Evolutionary conservation across 352 stramenopile species (phyloP).

Genomic region (Phytopythium ostracodes): DNA sequence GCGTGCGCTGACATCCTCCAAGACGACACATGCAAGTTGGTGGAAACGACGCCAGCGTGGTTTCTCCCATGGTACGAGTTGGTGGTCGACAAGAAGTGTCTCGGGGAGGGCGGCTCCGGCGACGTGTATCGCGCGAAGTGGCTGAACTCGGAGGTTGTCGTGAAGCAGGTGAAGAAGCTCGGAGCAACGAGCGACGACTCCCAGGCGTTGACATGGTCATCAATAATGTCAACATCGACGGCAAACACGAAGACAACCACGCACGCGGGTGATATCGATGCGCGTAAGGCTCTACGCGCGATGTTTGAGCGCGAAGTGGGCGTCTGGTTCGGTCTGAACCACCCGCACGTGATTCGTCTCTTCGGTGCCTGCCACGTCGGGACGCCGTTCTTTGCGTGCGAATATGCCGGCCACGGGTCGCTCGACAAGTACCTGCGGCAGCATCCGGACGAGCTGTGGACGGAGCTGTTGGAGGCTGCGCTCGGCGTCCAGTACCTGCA

Average conservation of each 20-base stretch:
- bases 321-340: conserved; percentile 11
- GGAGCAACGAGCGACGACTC: neutral
- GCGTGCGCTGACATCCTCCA: neutral
- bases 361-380: conserved; percentile 12
- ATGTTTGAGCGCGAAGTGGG: conserved; percentile 10
- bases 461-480: conserved; percentile 19
- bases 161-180: neutral
- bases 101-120: conserved; percentile 3
- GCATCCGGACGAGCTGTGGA: conserved; percentile 10
- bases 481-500: conserved; percentile 52
- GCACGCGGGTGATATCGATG: neutral
- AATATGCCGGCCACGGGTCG: conserved; percentile 7
- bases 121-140: conserved; percentile 4
- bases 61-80: conserved; percentile 16
- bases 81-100: conserved; percentile 1
- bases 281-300: neutral
- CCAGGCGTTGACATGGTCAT: neutral
- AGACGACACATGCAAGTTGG: neutral
- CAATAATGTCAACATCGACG: neutral
- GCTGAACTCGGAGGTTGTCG: conserved; percentile 1
- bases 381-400: conserved; percentile 12
- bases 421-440: conserved; percentile 10
- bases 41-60: conserved; percentile 1
- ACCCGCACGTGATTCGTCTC: conserved; percentile 9
- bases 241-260: neutral